Evolutionary conservation across 257 asterid genomes (phyloP).

Genomic region (Solanum pennellii): DNA sequence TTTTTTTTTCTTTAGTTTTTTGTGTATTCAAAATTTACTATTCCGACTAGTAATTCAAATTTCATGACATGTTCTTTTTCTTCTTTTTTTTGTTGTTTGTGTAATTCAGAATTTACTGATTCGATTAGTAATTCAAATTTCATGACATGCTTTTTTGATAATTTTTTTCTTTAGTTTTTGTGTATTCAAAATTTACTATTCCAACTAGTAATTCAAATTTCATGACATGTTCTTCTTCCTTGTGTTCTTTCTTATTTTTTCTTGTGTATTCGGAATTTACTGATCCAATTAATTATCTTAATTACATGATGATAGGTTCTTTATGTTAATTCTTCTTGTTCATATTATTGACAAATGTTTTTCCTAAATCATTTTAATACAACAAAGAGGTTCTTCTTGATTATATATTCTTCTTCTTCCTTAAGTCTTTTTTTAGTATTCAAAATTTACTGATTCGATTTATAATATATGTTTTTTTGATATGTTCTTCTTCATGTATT

Average conservation of each 20-base stretch:
- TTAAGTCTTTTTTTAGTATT: background rate
- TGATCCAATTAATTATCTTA: background rate
- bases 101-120: background rate
- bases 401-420: background rate
- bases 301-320: background rate
- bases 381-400: background rate
- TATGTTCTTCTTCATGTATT: background rate
- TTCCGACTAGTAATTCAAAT: background rate
- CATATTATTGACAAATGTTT: background rate
- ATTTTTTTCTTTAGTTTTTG: background rate
- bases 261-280: background rate
- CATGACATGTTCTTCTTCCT: background rate
- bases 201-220: background rate
- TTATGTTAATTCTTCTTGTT: background rate
- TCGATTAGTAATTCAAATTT: background rate
- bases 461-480: background rate
- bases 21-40: background rate
- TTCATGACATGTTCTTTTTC: background rate
- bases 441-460: background rate
- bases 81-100: background rate
- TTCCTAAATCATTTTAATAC: background rate
- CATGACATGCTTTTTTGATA: background rate
- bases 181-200: background rate
- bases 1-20: background rate
- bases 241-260: background rate